Percentiles rank a stretch among this genome's conserved stretches.
These are phyloP conservation scores for Ophiostoma australiae DNA, from an alignment of 2,329 filamentous ascomycete species.

Conservation along the genomic window DNA sequence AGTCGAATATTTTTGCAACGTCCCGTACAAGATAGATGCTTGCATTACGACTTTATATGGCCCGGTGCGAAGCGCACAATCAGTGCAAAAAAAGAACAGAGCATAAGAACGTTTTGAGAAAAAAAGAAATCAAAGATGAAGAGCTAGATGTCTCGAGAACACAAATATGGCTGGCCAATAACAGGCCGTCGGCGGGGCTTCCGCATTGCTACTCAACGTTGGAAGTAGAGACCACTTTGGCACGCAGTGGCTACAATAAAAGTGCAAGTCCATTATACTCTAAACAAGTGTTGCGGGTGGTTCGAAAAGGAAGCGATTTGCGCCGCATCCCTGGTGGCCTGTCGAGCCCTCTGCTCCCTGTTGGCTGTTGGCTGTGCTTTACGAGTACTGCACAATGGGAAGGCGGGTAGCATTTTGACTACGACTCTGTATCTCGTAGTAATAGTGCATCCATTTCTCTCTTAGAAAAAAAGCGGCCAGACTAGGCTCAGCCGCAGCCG, in stretches of 20 bases:
- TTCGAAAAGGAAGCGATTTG: not conserved
- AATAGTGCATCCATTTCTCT: no score
- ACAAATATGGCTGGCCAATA: no score
- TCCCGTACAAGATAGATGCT: not conserved
- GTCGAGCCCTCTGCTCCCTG: not conserved
- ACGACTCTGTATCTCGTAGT: no score
- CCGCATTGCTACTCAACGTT: not conserved
- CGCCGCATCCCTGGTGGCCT: not conserved
- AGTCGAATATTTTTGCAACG: not conserved
- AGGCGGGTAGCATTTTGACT: not conserved
- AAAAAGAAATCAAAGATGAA: no score
- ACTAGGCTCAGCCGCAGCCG: not conserved
- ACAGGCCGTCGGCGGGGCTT: not conserved
- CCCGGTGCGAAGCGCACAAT: not conserved
- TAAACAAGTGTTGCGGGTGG: not conserved
- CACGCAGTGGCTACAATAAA: not conserved
- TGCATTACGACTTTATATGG: no score
- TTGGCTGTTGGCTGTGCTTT: not conserved
- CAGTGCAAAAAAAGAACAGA: not conserved
- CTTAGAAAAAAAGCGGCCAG: not conserved
- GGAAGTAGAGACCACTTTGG: not conserved
- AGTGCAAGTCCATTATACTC: not conserved
- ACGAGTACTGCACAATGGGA: not conserved
- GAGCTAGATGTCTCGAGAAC: no score
- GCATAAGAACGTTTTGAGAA: not conserved